phyloP scores from a whole-genome alignment of 169 alveolate genomes.

The Plasmodium blacklocki region DNA sequence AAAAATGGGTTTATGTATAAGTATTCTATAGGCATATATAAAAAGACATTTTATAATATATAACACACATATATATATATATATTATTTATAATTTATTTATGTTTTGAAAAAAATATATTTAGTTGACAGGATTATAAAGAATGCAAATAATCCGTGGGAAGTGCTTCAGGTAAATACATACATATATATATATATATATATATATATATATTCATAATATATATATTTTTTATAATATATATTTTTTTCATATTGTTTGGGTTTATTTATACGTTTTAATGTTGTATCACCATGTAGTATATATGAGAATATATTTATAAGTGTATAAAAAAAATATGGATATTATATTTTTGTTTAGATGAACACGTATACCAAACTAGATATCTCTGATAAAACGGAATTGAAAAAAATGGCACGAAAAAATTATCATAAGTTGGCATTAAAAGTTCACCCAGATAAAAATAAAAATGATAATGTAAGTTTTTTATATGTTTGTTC shows the following conservation, averaged over 20 bases:
- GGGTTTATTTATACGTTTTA: not conserved
- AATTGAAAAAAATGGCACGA: constrained; percentile 20
- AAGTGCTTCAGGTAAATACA: constrained; percentile 47
- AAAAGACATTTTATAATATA: no score
- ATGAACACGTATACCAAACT: constrained; percentile 16
- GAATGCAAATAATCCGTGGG: constrained; percentile 57
- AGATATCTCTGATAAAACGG: constrained; percentile 10
- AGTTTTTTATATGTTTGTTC: not conserved
- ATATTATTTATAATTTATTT: no score
- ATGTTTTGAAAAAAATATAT: not conserved
- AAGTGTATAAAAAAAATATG: not conserved
- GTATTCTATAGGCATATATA: no score
- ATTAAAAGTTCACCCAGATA: constrained; percentile 54
- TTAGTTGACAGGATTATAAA: constrained; percentile 62
- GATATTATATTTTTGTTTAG: not conserved
- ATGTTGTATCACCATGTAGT: no score
- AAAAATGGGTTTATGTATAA: no score
- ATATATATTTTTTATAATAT: no score
- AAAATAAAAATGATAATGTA: constrained; percentile 56
- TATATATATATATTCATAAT: not conserved
- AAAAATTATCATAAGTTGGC: constrained; percentile 43
- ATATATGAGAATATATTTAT: no score
- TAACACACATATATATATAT: no score
- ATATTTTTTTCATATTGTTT: not conserved
- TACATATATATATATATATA: not conserved